Percentiles rank a stretch among this genome's conserved stretches.
phyloP scores from a whole-genome alignment of 2,329 filamentous ascomycete genomes.

The Sphaerulina musiva region DNA sequence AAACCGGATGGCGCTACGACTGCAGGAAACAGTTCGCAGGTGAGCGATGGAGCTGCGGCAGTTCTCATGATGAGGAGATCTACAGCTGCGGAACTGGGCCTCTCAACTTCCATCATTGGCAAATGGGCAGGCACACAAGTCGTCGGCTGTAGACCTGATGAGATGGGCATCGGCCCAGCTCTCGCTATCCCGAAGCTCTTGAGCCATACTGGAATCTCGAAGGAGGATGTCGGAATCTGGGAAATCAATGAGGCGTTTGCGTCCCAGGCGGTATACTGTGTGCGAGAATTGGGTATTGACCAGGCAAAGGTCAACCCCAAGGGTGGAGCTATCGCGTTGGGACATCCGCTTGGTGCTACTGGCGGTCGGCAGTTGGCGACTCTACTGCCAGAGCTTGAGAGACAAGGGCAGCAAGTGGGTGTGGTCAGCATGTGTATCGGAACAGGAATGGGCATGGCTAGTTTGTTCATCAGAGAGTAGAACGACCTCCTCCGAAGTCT shows the following conservation, averaged over 20 bases:
- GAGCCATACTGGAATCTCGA: constrained; percentile 58
- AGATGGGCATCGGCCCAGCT: constrained; percentile 90
- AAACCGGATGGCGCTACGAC: constrained; percentile 67
- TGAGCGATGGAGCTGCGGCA: constrained; percentile 82
- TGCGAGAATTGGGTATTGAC: constrained; percentile 63
- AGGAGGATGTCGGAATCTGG: constrained; percentile 71
- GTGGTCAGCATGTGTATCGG: constrained; percentile 81
- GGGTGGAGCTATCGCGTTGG: constrained; percentile 88
- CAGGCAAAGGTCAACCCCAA: constrained; percentile 76
- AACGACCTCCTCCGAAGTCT: too few relatives aligned
- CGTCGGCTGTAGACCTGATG: constrained; percentile 74
- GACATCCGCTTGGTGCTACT: constrained; percentile 84
- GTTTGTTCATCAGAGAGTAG: constrained; percentile 46
- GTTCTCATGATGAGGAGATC: constrained; percentile 77
- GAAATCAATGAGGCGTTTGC: constrained; percentile 85
- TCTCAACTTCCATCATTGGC: constrained; percentile 64
- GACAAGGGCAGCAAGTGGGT: constrained; percentile 65
- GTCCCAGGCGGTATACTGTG: constrained; percentile 60
- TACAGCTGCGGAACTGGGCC: constrained; percentile 66
- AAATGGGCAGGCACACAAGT: constrained; percentile 74
- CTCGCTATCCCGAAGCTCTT: constrained; percentile 79
- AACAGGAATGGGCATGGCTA: constrained; percentile 49
- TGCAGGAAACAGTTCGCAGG: constrained; percentile 78
- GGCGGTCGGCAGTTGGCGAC: constrained; percentile 75
- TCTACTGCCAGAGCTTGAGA: constrained; percentile 61